Base-by-base conservation (phyloP, 2,329 filamentous ascomycete genomes). In the Macroventuria anomochaeta region DNA sequence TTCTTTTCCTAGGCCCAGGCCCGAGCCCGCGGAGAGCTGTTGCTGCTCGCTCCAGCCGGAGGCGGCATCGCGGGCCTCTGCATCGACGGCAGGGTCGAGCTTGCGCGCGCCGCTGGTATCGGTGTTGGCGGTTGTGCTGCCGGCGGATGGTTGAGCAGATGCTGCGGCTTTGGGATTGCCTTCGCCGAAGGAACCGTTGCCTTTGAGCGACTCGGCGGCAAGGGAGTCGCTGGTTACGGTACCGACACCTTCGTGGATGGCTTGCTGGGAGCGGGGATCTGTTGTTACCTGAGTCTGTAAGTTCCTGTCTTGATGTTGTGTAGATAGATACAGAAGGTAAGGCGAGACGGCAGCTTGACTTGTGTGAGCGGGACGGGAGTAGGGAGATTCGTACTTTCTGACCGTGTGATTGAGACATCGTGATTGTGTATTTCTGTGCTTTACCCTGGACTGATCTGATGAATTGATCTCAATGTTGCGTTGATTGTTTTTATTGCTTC, bases 141-240 rank as follows among this genome's bases (percentile, higher is more conserved):
- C 79, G n/a, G 64, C 62, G 34, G 82, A 82, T 7, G 77, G 75
- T 42, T 85, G 81, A 12, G 75, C 70, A 26, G 77, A 76, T 5
- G 79, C 78, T 33, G 80, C 77, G 15, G 80, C 79, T 57, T 81
- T 78, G 20, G 80, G 77, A 75, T 90, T 89, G 51, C 81, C 73
- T 23, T 81, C 72, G 33, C 81, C 77, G 64, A 90, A 91, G 11
- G 73, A 77, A 59, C 88, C 89, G 52, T 81, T 81, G 18, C 77
- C 62, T 39, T 79, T 76, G 54, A 85, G 75, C 0, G 90, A 95
- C 67, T 93, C 87, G 53, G 85, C 88, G 10, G 91, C 91, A 5
- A 96, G 85, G 6, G 89, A 93, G 74, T 88, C 89, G 12, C 82
- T 78, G 37, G 82, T 76, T 1, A 93, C 81, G 21, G 79, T 65